These are phyloP conservation scores for Lathyrus sativus DNA, from an alignment of 306 rosid species.

Conservation along the genomic window DNA sequence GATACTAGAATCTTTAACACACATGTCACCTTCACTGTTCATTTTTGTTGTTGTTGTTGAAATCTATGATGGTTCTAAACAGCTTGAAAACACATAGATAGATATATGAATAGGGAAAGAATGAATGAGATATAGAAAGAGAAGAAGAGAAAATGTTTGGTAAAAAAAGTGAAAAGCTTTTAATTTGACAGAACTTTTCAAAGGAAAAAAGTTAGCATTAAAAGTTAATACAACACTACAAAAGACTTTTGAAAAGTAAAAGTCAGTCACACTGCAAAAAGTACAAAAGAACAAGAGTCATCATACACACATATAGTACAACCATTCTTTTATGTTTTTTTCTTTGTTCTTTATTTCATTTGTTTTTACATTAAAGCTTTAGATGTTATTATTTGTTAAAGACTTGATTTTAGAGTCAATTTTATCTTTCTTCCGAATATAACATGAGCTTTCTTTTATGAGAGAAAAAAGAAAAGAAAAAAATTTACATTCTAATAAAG, in stretches of 20 bases:
- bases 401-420: too few relatives aligned
- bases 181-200: constrained; percentile 35
- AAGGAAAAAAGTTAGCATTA: constrained; percentile 34
- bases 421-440: too few relatives aligned
- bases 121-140: constrained; percentile 7
- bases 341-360: background rate
- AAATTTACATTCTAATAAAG: too few relatives aligned
- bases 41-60: constrained; percentile 13
- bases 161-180: constrained; percentile 30
- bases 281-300: constrained; percentile 45
- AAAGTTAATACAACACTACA: constrained; percentile 33
- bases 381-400: too few relatives aligned
- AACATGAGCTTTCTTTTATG: too few relatives aligned
- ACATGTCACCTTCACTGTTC: constrained; percentile 35
- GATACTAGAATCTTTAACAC: constrained; percentile 50
- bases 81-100: background rate
- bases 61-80: constrained; percentile 30
- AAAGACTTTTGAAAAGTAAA: constrained; percentile 30
- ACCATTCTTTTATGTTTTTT: constrained; percentile 28
- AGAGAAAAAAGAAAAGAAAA: too few relatives aligned
- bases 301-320: constrained; percentile 16
- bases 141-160: background rate
- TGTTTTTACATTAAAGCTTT: background rate
- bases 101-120: constrained; percentile 34
- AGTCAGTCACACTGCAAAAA: constrained; percentile 46